Base-by-base conservation (phyloP, 441 rosid species). In the Kokia cookei region DNA sequence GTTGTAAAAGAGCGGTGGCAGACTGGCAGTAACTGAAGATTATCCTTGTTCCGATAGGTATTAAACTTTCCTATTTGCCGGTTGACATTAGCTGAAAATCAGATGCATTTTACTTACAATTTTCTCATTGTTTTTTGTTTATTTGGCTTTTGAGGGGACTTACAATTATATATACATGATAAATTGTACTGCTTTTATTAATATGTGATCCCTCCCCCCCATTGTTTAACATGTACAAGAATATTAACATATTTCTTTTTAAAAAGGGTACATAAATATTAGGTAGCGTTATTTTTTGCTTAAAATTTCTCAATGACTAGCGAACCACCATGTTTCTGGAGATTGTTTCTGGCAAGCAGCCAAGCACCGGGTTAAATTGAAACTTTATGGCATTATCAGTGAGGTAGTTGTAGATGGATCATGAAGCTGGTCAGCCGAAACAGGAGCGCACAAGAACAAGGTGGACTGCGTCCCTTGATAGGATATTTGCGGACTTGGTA, bases 401-500 rank as follows among this genome's bases (percentile, higher is more conserved):
- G 47, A 10, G 47, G 13, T 43, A 43, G 13, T 43, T 43, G 59
- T 45, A 80, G 87, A 93, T 93, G 97, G 92, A 88, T 59, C 61
- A 37, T 63, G 91, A 88, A 78, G 80, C 69, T 37, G 67, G 53
- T 80, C 85, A 78, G 66, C 80, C 73, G 29, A 90, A 89, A 90
- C 91, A 82, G 72, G 92, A 93, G 57, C 85, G 91, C 11, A 81
- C 86, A 17, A 84, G 94, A 76, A 86, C 87, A 59, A 82, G 93
- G 85, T 93, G 98, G 98, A 89, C 92, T 0, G 79, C 88, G 7
- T 73, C 81, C 42, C 86, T 85, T 6, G 97, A 93, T 82, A 90
- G 74, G 85, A 79, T 88, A 71, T 90, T 90, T 51, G 93, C 92
- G 5, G 94, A 93, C 79, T 78, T 91, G 78, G 88, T 93, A n/a